These are phyloP conservation scores for Xylaria hypoxylon DNA, from an alignment of 2,329 filamentous ascomycete genomes.

Conservation along the genomic window DNA sequence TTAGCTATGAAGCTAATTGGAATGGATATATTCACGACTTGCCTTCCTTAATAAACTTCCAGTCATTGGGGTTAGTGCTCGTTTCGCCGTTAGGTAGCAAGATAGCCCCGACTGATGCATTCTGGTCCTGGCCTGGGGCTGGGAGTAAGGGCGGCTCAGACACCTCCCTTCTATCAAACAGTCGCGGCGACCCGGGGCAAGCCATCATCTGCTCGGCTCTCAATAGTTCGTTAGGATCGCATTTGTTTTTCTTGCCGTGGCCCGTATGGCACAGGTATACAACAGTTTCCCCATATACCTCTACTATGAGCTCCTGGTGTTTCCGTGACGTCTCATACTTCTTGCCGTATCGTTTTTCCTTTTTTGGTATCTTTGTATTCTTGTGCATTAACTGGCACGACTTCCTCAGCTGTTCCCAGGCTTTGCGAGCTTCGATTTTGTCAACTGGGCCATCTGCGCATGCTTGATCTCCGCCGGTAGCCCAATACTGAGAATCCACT, in stretches of 20 bases:
- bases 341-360: no score
- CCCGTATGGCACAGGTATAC: neutral
- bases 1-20: neutral
- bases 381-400: no score
- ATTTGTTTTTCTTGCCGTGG: neutral
- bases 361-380: no score
- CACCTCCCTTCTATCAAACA: neutral
- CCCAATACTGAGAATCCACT: no score
- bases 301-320: neutral
- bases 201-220: conserved; percentile 1
- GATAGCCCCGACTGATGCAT: neutral
- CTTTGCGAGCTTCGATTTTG: no score
- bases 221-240: neutral
- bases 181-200: neutral
- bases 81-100: neutral
- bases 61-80: neutral
- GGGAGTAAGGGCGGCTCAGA: neutral
- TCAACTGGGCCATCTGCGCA: no score
- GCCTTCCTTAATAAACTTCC: neutral
- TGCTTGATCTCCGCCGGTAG: no score
- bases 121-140: neutral
- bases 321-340: no score
- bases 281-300: neutral
- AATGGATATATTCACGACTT: neutral
- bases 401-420: no score